These are phyloP conservation scores for Naematelia aurantialba DNA, from an alignment of 768 basidiomycete genomes.

Conservation along the genomic window DNA sequence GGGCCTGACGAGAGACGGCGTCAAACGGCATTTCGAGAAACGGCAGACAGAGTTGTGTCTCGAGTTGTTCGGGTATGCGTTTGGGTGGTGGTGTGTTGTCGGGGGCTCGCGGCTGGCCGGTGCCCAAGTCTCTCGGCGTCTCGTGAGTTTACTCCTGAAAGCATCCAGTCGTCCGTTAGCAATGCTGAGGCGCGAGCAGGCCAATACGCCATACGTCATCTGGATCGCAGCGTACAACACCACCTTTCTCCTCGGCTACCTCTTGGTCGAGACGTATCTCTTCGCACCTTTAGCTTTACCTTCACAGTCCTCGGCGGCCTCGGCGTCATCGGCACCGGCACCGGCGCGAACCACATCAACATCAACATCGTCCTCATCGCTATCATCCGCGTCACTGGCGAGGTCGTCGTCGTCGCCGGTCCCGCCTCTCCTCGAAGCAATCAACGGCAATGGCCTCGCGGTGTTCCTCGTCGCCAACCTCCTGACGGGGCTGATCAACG, in stretches of 20 bases:
- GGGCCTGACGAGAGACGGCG: conserved; percentile 13
- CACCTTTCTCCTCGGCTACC: conserved; percentile 74
- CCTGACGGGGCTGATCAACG: conserved; percentile 76
- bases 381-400: no score
- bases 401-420: no score
- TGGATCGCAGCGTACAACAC: conserved; percentile 90
- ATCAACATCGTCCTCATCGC: conserved; percentile 5
- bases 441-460: conserved; percentile 74
- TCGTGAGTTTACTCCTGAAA: conserved; percentile 55
- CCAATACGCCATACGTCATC: conserved; percentile 79
- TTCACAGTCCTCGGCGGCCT: no score
- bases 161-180: neutral
- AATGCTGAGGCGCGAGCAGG: conserved; percentile 54
- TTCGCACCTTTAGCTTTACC: conserved; percentile 51
- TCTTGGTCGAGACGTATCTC: conserved; percentile 69
- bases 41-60: conserved; percentile 63
- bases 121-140: conserved; percentile 58
- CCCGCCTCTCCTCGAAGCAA: conserved; percentile 63
- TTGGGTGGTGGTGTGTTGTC: conserved; percentile 72
- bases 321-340: no score
- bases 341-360: conserved; percentile 27
- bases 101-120: conserved; percentile 45
- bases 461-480: conserved; percentile 86
- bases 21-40: conserved; percentile 21
- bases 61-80: conserved; percentile 70